phyloP scores from a whole-genome alignment of 192 early-diverging fungal genomes.

The Linnemannia exigua region DNA sequence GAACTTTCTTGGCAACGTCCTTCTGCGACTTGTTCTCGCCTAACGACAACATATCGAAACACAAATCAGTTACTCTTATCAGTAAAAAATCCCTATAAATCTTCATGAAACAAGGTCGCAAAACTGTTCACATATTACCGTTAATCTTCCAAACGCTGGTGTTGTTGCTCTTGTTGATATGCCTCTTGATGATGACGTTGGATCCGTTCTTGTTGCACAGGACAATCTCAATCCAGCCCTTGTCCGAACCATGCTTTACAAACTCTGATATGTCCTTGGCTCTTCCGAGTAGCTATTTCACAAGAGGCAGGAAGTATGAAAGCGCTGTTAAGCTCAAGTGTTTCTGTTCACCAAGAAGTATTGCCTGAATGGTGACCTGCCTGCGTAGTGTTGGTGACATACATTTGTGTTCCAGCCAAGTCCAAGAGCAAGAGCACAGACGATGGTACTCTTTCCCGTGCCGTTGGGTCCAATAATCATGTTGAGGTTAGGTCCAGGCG shows the following conservation, averaged over 20 bases:
- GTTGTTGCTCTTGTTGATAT: constrained; percentile 75
- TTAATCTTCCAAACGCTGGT: constrained; percentile 85
- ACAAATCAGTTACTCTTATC: neutral
- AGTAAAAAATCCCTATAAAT: neutral
- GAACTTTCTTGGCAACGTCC: constrained; percentile 75
- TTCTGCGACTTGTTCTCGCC: constrained; percentile 70
- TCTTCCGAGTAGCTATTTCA: constrained; percentile 80
- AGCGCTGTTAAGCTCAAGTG: neutral
- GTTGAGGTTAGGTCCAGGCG: constrained; percentile 94
- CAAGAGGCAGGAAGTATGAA: neutral
- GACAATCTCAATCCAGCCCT: constrained; percentile 89
- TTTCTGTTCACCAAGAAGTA: neutral
- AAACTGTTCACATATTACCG: constrained; percentile 59
- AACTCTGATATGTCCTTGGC: constrained; percentile 92
- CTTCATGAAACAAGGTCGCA: too few species aligned
- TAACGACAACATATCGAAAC: constrained; percentile 18
- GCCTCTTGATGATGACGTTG: constrained; percentile 72
- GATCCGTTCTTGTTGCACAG: constrained; percentile 68
- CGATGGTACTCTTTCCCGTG: constrained; percentile 95
- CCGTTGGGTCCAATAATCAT: constrained; percentile 99
- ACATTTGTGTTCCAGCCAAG: constrained; percentile 82
- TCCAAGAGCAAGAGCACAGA: constrained; percentile 96
- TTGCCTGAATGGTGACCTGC: too few species aligned
- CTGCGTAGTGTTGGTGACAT: neutral
- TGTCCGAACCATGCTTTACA: constrained; percentile 89